Evolutionary conservation across 805 yeast genomes (phyloP), one percentile per base, ranked within the genome.

Genomic region (Nakazawaea wickerhamii): DNA sequence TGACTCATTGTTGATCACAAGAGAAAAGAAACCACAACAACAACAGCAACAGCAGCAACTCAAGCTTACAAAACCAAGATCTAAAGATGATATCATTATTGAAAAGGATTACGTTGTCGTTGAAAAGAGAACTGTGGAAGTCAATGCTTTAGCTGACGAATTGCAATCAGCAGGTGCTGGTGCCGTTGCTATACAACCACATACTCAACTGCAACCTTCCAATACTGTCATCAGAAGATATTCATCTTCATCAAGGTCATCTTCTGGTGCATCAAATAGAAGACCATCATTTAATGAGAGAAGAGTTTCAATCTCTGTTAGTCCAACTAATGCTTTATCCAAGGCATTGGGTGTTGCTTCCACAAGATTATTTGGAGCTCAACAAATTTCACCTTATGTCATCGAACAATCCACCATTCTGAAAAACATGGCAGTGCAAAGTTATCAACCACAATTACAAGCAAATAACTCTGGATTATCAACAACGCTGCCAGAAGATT

Each of bases 101-200:
- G 96, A 88, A 52, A 81, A 78, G 50, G 97, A 89, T 55, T 91
- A 91, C 53, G 98, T 91, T 26, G 95, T 91, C 30, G 90, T 91
- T 22, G 98, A 91, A 59, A 93, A 91, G 59, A 75, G 95, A 38
- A 87, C 93, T 0, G 97, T 91, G 3, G 98, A 93, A 58, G 95
- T 91, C 7, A 91, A 91, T 65, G 91, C 95, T 2, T 70, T 93
- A 44, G 99, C 99, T 3, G 98, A 91, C 60, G 96, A 90, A 58
- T 65, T 91, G 40, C 90, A 87, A 13, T 65, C 68, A 45, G 81
- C 81, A 3, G 81, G 80, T 5, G 69, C 72, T 5, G 70, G 72
- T 25, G 80, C 75, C 1, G 69, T 67, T 47, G 65, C 67, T 9
- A 60, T 59, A 49, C 48, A 26, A 22, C 26, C 6, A 23, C 39